Base-by-base conservation (phyloP, 495 filamentous ascomycete genomes). In the Penicillium angulare region DNA sequence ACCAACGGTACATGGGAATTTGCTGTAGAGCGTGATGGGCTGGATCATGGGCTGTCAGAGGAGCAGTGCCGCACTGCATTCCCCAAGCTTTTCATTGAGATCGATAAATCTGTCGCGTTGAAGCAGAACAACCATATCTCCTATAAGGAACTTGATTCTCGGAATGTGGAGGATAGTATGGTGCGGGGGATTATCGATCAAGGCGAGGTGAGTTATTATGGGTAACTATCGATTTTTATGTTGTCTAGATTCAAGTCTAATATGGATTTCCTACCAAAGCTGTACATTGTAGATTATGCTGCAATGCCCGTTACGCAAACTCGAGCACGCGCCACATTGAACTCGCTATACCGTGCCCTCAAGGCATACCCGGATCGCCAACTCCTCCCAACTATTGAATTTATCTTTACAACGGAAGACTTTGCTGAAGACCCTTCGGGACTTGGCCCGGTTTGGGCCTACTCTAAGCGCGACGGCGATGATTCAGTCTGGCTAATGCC, bases 401-500 rank as follows among this genome's bases (percentile, higher is more conserved):
- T 90, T 62, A 55, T 69, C 20, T 67, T 84, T 53, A 68, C 64
- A 23, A 66, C 77, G 2, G 75, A 80, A 43, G 82, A 86, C 59
- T 70, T 63, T 24, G 67, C 57, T 47, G 49, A 52, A 13, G 57
- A 60, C 10, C 47, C 59, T 12, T 43, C 49, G 0, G 49, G 51
- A 1, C 15, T 26, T 5, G 63, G 71, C 0, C 73, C 75, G 0
- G 64, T 80, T 3, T 86, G 82, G 81, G 65, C 73, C 0, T 79
- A 78, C 48, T 69, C 82, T 0, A 79, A 81, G 26, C 63, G 62
- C 2, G 62, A 63, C 16, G 52, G 53, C 5, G 74, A 85, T 32
- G 56, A 67, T 0, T 64, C 72, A 10, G 66, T 75, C 43, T 92
- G 88, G 82, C 59, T 88, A 3, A 87, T 92, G 70, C 88, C 89